phyloP scores from a whole-genome alignment of 179 eudicot genomes.

The Beta lomatogona region DNA sequence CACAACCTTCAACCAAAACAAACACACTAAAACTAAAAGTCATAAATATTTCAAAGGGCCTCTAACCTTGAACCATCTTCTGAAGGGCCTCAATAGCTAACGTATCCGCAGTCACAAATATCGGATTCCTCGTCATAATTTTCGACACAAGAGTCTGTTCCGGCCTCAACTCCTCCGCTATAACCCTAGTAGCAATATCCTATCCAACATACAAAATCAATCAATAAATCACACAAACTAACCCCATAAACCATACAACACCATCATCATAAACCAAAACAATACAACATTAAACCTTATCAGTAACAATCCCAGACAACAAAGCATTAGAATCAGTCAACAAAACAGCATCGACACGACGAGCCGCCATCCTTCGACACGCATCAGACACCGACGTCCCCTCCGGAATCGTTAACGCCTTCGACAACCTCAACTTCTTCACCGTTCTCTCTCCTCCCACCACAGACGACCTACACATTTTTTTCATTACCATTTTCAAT shows the following conservation, averaged over 20 bases:
- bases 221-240: not conserved
- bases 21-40: not conserved
- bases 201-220: constrained; percentile 23
- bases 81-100: constrained; percentile 93
- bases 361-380: constrained; percentile 92
- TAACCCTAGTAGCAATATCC: constrained; percentile 92
- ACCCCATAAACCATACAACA: not conserved
- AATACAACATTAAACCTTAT: constrained; percentile 51
- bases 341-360: constrained; percentile 89
- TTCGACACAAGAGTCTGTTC: constrained; percentile 83
- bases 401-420: constrained; percentile 96
- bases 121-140: constrained; percentile 95
- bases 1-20: not conserved
- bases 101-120: constrained; percentile 87
- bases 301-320: constrained; percentile 94
- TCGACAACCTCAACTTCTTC: constrained; percentile 89
- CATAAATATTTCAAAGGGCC: not conserved
- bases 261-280: not conserved
- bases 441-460: constrained; percentile 90
- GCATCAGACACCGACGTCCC: constrained; percentile 92
- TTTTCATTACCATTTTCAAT: not conserved
- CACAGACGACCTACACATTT: constrained; percentile 30
- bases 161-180: constrained; percentile 91
- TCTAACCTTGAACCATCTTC: constrained; percentile 92
- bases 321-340: constrained; percentile 94